Base-by-base conservation (phyloP, 345 rosid species). In the Eucalyptus tenuipes region DNA sequence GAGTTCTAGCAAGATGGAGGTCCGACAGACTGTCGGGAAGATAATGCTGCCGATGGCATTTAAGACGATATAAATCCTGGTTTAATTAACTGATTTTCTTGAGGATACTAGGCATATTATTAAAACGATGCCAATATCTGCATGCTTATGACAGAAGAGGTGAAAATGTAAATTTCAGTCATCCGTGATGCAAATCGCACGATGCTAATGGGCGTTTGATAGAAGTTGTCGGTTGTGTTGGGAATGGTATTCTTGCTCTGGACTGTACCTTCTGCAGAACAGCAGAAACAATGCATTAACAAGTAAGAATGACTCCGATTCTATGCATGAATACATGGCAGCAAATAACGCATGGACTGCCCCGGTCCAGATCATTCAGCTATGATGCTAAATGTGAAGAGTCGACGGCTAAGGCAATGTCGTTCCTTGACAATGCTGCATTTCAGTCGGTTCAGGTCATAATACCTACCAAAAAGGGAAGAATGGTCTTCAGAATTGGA, bases 191-290 rank as follows among this genome's bases (percentile, higher is more conserved):
- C 29, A 13, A 24, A 24, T 55, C 13, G 64, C 64, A 10, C 61
- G 0, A 57, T 57, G 3, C n/a, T 57, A 57, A 57, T 10, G 25
- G n/a, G n/a, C n/a, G n/a, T 57, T 57, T 0, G 66, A 57, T 57
- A 25, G n/a, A 25, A 24, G n/a, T 57, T 25, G 64, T 57, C 13
- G 75, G 40, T 90, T 17, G 4, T 17, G 88, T n/a, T 88, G 89
- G 93, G 89, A 88, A 96, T 96, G 99, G 93, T 96, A 86, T 95
- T 96, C 96, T 91, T 95, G 89, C 91, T 94, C 89, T 97, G 99
- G 98, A 91, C 91, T 50, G 92, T 94, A 71, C 99, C 99, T 33
- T 92, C 97, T 88, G 90, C 91, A 49, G 93, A 93, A 87, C 90
- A 95, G 55, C 98, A 97, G 91, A 94, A 95, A 90, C 91, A 92